phyloP scores from a whole-genome alignment of 495 filamentous ascomycete genomes.

The Talaromyces ruber region DNA sequence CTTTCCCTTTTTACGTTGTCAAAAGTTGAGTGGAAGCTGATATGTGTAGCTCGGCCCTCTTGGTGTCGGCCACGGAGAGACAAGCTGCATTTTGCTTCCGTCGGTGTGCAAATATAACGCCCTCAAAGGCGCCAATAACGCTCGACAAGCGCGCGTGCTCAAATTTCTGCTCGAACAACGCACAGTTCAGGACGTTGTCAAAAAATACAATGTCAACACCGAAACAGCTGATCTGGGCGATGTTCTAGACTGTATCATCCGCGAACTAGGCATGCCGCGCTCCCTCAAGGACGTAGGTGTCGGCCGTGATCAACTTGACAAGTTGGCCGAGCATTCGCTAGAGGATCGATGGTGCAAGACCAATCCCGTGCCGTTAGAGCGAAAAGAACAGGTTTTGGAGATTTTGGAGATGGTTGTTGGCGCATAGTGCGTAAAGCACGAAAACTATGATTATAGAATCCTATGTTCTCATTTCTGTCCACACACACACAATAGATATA shows the following conservation, averaged over 20 bases:
- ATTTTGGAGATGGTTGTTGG: constrained; percentile 40
- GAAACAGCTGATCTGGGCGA: constrained; percentile 42
- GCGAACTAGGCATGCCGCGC: constrained; percentile 46
- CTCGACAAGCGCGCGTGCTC: constrained; percentile 36
- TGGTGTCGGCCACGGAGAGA: constrained; percentile 58
- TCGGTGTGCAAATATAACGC: constrained; percentile 54
- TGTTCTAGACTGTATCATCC: constrained; percentile 45
- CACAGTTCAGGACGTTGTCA: constrained; percentile 33
- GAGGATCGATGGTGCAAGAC: constrained; percentile 40
- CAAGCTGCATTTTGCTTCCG: constrained; percentile 55
- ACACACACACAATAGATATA: not conserved
- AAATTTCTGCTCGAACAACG: constrained; percentile 40
- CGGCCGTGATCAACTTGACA: constrained; percentile 41
- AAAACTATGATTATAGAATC: constrained; percentile 2
- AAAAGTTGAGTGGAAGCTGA: not conserved
- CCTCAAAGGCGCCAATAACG: constrained; percentile 33
- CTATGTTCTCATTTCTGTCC: not conserved
- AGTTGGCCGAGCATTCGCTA: constrained; percentile 42
- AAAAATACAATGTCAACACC: constrained; percentile 20
- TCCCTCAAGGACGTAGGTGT: constrained; percentile 47
- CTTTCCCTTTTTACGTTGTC: not conserved
- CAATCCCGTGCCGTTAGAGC: constrained; percentile 40
- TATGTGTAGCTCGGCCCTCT: constrained; percentile 43
- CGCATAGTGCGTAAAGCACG: not conserved
- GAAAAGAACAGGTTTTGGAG: constrained; percentile 45